Conservation (phyloP, 805 yeast genomes). For the Starmerella khaoyaiensis region DNA sequence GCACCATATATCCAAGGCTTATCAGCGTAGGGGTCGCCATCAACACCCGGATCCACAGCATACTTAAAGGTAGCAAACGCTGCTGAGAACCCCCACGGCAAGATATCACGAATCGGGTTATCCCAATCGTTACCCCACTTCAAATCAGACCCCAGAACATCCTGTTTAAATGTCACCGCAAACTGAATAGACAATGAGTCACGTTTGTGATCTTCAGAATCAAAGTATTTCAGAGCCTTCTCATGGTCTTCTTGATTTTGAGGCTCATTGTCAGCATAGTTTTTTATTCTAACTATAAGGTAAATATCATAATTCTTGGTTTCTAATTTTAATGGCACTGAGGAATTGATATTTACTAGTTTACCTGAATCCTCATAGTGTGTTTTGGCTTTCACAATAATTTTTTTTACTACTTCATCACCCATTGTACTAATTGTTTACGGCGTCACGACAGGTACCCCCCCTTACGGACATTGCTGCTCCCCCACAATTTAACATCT, state of each 20-base stretch:
- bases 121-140: constrained; percentile 60
- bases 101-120: constrained; percentile 41
- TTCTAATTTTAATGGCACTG: constrained; percentile 29
- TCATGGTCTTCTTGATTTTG: constrained; percentile 19
- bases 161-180: constrained; percentile 32
- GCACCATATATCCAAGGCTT: constrained; percentile 53
- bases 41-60: constrained; percentile 51
- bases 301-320: constrained; percentile 32
- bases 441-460: too few relatives aligned
- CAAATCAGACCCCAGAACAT: constrained; percentile 40
- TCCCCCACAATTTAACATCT: too few relatives aligned
- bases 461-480: too few relatives aligned
- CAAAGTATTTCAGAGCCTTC: constrained; percentile 23
- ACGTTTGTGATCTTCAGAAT: constrained; percentile 17
- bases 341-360: constrained; percentile 36
- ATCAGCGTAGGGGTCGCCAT: constrained; percentile 48
- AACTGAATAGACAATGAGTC: constrained; percentile 31
- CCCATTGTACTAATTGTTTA: too few relatives aligned
- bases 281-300: constrained; percentile 34
- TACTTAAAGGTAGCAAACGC: constrained; percentile 46
- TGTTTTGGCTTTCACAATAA: constrained; percentile 17
- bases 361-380: constrained; percentile 18
- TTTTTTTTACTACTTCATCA: constrained; percentile 8
- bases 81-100: constrained; percentile 44
- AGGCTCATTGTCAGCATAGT: constrained; percentile 33